These are phyloP conservation scores for barrel medic (Medicago truncatula) DNA, from an alignment of 306 rosid genomes.

Conservation along the genomic window MtrunA17r5.0-ANR NC_053042.1:5377501-5378000, in stretches of 20 bases:
- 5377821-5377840: conserved; percentile 23
- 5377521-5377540: conserved; percentile 10
- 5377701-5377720: conserved; percentile 5
- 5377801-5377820: conserved; percentile 27
- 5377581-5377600: conserved; percentile 40
- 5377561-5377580: conserved; percentile 29
- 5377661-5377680: neutral
- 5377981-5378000: neutral
- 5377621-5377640: conserved; percentile 2
- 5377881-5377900: conserved; percentile 46
- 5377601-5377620: conserved; percentile 11
- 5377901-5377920: conserved; percentile 35
- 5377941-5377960: neutral
- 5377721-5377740: conserved; percentile 37
- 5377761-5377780: conserved; percentile 31
- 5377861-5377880: conserved; percentile 43
- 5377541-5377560: conserved; percentile 34
- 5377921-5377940: conserved; percentile 37
- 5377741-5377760: conserved; percentile 41
- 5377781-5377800: conserved; percentile 31
- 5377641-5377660: neutral
- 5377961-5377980: conserved; percentile 25
- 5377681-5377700: conserved; percentile 1
- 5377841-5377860: conserved; percentile 34
- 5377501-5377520: conserved; percentile 6